These are phyloP conservation scores for Sphaerobolus stellatus DNA, from an alignment of 1,284 basidiomycete genomes.

Conservation along the genomic window DNA sequence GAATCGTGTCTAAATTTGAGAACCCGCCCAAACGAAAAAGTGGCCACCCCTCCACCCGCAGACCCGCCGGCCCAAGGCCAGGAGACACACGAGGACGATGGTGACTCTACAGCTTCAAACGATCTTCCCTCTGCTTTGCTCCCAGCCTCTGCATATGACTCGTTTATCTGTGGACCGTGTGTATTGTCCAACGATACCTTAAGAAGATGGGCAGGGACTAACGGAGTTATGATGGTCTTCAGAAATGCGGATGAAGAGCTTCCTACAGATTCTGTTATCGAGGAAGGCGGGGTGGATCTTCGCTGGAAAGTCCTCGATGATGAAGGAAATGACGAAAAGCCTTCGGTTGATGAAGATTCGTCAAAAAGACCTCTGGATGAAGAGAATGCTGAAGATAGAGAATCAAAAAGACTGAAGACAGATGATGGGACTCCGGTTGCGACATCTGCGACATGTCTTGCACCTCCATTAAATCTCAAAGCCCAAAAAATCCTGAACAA, in stretches of 20 bases:
- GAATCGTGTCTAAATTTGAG: constrained; percentile 80
- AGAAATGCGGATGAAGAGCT: constrained; percentile 29
- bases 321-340: constrained; percentile 24
- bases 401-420: constrained; percentile 25
- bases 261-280: not conserved
- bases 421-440: constrained; percentile 5
- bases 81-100: constrained; percentile 42
- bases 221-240: constrained; percentile 61
- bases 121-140: constrained; percentile 66
- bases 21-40: constrained; percentile 41
- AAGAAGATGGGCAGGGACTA: constrained; percentile 60
- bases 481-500: constrained; percentile 16
- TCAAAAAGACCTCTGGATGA: too few species aligned
- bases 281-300: constrained; percentile 23
- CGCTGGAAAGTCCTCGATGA: constrained; percentile 51
- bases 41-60: constrained; percentile 45
- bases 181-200: constrained; percentile 54
- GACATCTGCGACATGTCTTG: constrained; percentile 9
- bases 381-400: constrained; percentile 39
- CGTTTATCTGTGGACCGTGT: constrained; percentile 67
- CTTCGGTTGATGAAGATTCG: constrained; percentile 14
- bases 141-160: constrained; percentile 63
- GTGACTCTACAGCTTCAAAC: constrained; percentile 56
- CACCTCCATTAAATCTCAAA: constrained; percentile 14
- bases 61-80: constrained; percentile 13